phyloP scores from a whole-genome alignment of 495 filamentous ascomycete genomes.

The Gamarada debralockiae region DNA sequence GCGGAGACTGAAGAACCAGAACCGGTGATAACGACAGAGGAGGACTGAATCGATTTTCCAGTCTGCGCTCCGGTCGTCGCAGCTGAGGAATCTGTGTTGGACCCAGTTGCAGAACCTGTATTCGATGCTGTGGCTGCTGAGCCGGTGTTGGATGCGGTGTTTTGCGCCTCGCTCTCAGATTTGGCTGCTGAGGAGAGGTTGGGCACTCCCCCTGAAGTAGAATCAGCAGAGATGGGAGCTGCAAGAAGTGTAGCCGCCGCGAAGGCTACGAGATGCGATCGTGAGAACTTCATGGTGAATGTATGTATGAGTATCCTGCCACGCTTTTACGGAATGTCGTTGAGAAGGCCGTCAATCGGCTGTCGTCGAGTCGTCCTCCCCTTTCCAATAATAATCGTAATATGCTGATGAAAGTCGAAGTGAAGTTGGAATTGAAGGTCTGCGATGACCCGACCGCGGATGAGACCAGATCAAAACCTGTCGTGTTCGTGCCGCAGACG shows the following conservation, averaged over 20 bases:
- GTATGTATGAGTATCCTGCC: too few relatives aligned
- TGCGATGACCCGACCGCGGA: too few relatives aligned
- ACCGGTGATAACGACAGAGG: slow-evolving; percentile 23
- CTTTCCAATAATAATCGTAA: too few relatives aligned
- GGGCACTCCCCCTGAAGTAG: neutral
- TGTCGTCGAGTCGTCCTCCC: too few relatives aligned
- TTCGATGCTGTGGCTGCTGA: neutral
- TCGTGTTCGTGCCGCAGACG: too few relatives aligned
- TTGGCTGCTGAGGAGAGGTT: neutral
- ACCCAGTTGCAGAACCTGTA: neutral
- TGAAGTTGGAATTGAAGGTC: too few relatives aligned
- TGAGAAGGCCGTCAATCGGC: too few relatives aligned
- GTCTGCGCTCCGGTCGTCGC: slow-evolving; percentile 25
- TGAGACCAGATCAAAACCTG: too few relatives aligned
- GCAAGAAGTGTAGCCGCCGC: neutral
- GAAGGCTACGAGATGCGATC: neutral
- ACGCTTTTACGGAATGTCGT: too few relatives aligned
- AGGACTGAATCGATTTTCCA: slow-evolving; percentile 23
- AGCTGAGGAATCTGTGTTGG: slow-evolving; percentile 10
- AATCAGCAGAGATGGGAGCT: neutral
- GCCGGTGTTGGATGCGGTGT: neutral
- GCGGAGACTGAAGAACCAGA: slow-evolving; percentile 22
- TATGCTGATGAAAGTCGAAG: too few relatives aligned
- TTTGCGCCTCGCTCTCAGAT: neutral
- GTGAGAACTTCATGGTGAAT: neutral